Evolutionary conservation across 192 early-diverging fungal species (phyloP), one percentile per base, ranked within the genome.

Genomic region (Podila epigama): DNA sequence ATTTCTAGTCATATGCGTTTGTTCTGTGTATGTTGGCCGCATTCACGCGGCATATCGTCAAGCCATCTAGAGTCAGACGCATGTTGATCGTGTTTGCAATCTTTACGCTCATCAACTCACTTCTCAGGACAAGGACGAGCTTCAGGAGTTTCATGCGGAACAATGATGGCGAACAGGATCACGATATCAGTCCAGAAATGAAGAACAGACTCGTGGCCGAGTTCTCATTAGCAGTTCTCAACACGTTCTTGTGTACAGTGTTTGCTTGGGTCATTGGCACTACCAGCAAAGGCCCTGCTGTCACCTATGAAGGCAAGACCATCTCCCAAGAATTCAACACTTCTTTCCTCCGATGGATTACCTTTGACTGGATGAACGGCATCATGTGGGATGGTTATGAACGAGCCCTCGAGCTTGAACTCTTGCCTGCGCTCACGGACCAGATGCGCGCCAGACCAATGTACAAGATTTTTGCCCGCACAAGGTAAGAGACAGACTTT

Each of bases 401-500:
- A 11, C 73, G 61, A 12, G 54, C 73, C 32, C 48, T 77, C 13
- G 73, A 77, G 18, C 22, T 60, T 9, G 66, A 63, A 3, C 34
- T 53, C 33, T 50, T 77, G 56, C 73, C 73, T 28, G 58, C 51
- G n/a, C 28, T 77, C 33, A 77, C 73, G 2, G 73, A 77, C 11
- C 59, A 68, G 40, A 77, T 77, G 73, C 65, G 73, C 37, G 73
- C 73, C 28, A 68, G 73, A 50, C 66, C 73, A 8, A 48, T 77
- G 66, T 77, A 77, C 51, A 62, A 60, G 42, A 33, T 68, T 6
- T 77, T 77, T 41, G 65, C 73, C 27, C 65, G 73, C 18, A 63
- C 73, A 20, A 68, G 73, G 73, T 68, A 60, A 1, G 27, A 22
- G 7, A 2, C 42, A 18, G 7, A 52, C n/a, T 35, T 63, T 53